These are phyloP conservation scores for Oehlia diaphana DNA, from an alignment of 192 early-diverging fungal species.

Conservation along the genomic window DNA sequence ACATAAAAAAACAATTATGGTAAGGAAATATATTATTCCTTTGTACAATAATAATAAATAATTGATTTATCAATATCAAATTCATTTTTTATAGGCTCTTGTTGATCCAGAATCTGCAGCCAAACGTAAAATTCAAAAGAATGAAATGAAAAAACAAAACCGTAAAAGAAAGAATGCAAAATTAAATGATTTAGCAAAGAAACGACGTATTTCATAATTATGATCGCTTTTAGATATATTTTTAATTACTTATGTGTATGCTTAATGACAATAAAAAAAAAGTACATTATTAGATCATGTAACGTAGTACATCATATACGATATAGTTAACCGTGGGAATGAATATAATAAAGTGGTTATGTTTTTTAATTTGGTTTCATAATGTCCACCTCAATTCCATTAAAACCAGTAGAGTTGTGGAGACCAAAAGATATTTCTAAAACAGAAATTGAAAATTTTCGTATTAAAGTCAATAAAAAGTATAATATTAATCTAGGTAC, in stretches of 20 bases:
- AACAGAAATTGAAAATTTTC: constrained; percentile 74
- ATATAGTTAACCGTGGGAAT: too few relatives aligned
- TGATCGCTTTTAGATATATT: too few relatives aligned
- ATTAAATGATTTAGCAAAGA: constrained; percentile 45
- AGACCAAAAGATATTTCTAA: constrained; percentile 51
- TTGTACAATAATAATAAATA: neutral
- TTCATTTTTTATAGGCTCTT: constrained; percentile 47
- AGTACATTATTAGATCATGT: too few relatives aligned
- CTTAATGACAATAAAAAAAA: too few relatives aligned
- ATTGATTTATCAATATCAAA: neutral
- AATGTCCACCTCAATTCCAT: neutral
- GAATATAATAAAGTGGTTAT: too few relatives aligned
- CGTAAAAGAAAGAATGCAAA: constrained; percentile 74
- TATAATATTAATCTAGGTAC: constrained; percentile 60
- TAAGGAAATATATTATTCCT: constrained; percentile 30
- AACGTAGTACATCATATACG: too few relatives aligned
- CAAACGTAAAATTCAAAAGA: constrained; percentile 67
- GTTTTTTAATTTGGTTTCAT: too few relatives aligned
- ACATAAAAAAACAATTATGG: constrained; percentile 57
- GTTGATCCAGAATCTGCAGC: constrained; percentile 76
- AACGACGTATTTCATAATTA: constrained; percentile 30
- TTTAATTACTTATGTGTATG: too few relatives aligned
- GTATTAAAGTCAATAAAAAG: constrained; percentile 68
- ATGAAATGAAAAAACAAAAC: constrained; percentile 65
- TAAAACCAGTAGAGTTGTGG: constrained; percentile 60